Percentiles rank a stretch among this genome's conserved stretches.
These are phyloP conservation scores for Xylariaceae sp. DNA, from an alignment of 2,329 filamentous ascomycete genomes.

Conservation along the genomic window DNA sequence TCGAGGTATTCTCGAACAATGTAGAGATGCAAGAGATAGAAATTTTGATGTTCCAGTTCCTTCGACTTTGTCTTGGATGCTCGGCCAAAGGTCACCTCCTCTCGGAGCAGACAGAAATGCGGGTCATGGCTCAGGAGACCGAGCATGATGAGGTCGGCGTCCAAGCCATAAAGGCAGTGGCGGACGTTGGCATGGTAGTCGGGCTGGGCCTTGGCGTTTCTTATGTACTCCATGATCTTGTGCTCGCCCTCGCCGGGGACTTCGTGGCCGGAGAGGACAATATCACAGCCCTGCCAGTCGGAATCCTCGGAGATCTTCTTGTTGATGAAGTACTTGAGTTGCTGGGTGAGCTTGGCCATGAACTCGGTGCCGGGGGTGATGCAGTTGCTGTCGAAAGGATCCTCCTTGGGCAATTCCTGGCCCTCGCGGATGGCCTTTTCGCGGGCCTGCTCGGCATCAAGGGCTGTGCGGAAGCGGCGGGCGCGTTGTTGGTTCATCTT, in stretches of 20 bases:
- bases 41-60: constrained; percentile 97
- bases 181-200: constrained; percentile 89
- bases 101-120: constrained; percentile 93
- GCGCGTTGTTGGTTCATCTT: constrained; percentile 99
- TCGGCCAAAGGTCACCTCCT: constrained; percentile 96
- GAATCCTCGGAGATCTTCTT: constrained; percentile 97
- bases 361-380: constrained; percentile 97
- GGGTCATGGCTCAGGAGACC: constrained; percentile 95
- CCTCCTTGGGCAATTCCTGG: constrained; percentile 88
- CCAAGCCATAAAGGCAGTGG: constrained; percentile 94
- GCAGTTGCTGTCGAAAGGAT: constrained; percentile 97
- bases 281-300: constrained; percentile 95
- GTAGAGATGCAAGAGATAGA: constrained; percentile 94
- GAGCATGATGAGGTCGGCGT: constrained; percentile 98
- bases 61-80: constrained; percentile 85
- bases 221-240: constrained; percentile 99
- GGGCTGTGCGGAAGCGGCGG: constrained; percentile 87
- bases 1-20: constrained; percentile 97
- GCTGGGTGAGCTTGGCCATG: constrained; percentile 92
- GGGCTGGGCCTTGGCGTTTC: constrained; percentile 91
- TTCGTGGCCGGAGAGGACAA: constrained; percentile 95
- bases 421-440: constrained; percentile 91
- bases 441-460: constrained; percentile 83
- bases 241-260: constrained; percentile 97
- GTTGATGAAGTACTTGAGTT: constrained; percentile 97